Evolutionary conservation across 2,329 filamentous ascomycete species (phyloP), one percentile per base, ranked within the genome.

Genomic region (Calonectria ilicicola): DNA sequence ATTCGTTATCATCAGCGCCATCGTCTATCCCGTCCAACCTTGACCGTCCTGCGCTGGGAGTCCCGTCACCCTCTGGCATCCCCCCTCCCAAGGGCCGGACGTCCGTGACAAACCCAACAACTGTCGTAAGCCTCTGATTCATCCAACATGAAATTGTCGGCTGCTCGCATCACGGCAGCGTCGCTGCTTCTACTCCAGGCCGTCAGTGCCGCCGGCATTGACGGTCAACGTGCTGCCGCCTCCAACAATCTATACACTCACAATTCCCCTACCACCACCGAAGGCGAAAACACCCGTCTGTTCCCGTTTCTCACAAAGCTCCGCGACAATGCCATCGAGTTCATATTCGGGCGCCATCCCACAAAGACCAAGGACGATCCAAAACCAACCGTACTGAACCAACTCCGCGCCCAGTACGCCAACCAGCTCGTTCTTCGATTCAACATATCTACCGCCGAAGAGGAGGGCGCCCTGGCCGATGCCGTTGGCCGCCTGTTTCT

Each of bases 351-450:
- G 15, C 82, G 83, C 8, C 85, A 85, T 75, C 83, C 83, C 2
- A 81, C 79, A 38, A 83, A 83, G 65, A 81, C 79, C 38, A 83
- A 83, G 65, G 72, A 78, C 49, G 67, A 76, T 74, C 63, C 73
- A 35, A 69, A 72, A n/a, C 74, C 77, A 35, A 40, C 79, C 68
- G 73, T 79, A 65, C 76, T 79, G 74, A 81, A 76, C 70, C 82
- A 79, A 58, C 75, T 86, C 32, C 82, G 85, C 32, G 84, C 81
- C 32, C 85, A 86, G 75, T 98, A 98, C 82, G 91, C 91, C 74
- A 91, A 93, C 74, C 93, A 98, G 83, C 89, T 98, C n/a, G 95
- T 99, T 19, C 86, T 98, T 74, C 92, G 97, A 46, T 98, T 98
- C 88, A 95, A 93, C 80, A 86, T 98, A 68, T 92, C 89, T 73